These are phyloP conservation scores for Tephrocybe sp. DNA, from an alignment of 768 basidiomycete species.

Conservation along the genomic window DNA sequence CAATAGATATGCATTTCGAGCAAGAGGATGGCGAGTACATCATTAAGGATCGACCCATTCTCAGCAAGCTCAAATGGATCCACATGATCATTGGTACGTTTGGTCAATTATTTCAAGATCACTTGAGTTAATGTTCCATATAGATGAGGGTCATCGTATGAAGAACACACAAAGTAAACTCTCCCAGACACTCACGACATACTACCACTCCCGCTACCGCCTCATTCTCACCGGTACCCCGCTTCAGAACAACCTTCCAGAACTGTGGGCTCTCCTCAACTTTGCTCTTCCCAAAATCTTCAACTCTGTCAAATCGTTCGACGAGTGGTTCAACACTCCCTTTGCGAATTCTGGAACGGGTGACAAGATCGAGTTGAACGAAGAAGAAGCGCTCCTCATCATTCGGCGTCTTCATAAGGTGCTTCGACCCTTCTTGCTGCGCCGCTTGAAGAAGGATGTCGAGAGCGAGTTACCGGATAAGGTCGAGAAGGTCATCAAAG, in stretches of 20 bases:
- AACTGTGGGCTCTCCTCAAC: conserved; percentile 93
- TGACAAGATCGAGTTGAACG: conserved; percentile 98
- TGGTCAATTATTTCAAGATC: not conserved
- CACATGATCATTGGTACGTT: conserved; percentile 92
- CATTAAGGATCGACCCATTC: conserved; percentile 90
- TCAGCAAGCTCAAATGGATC: conserved; percentile 91
- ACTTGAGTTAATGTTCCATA: not conserved
- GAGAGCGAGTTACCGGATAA: conserved; percentile 95
- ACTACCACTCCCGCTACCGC: conserved; percentile 90
- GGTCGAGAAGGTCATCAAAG: conserved; percentile 97
- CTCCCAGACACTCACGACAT: conserved; percentile 83
- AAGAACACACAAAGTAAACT: conserved; percentile 93
- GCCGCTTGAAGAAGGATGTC: conserved; percentile 94
- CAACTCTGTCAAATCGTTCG: conserved; percentile 98
- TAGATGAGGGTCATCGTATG: conserved; percentile 97
- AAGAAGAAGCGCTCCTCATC: conserved; percentile 98
- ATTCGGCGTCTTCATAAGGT: conserved; percentile 97
- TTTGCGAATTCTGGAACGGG: conserved; percentile 97
- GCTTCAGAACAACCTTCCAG: conserved; percentile 94
- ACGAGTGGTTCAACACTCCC: conserved; percentile 99
- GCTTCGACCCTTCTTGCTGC: conserved; percentile 88
- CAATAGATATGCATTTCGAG: conserved; percentile 45
- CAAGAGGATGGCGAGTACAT: conserved; percentile 86
- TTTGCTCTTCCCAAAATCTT: conserved; percentile 95
- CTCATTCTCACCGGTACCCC: conserved; percentile 96